Base-by-base conservation (phyloP, 495 filamentous ascomycete genomes). In the Aspergillus diversus region DNA sequence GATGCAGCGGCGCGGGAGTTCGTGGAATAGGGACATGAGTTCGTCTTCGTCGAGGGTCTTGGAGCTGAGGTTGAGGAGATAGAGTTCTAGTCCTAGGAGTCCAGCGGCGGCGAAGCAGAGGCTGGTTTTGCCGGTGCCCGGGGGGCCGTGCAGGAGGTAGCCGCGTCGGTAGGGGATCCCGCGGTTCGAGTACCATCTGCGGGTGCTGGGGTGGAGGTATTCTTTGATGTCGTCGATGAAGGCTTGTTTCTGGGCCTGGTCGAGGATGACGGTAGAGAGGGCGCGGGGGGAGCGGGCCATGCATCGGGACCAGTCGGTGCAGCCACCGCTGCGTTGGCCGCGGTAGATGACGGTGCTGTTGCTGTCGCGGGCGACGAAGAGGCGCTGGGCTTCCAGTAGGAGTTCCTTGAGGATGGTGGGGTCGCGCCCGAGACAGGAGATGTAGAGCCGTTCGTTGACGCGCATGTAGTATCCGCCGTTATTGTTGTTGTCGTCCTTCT, bases 141-240 rank as follows among this genome's bases (percentile, higher is more conserved):
- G 81, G 0, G 78, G 81, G 0, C 81, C 78, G 57, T 83, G 73
- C 0, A 84, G 69, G 7, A 84, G 69, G 50, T 82, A 82, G 0
- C 80, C 80, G 13, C 77, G 77, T 0, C 80, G 73, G 63, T 83
- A 82, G 0, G 79, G 79, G 39, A 84, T 83, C 3, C 81, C 92
- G 0, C 91, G 82, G 53, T 87, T 87, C 0, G 89, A 86, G 65
- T 95, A 95, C 92, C 92, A 97, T 15, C 80, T 76, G 7, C 87
- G 79, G 2, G 89, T 93, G 2, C 81, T 78, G 0, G 90, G 88
- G 60, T 92, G 87, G 7, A 97, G 77, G 67, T 94, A 97, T 67
- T 97, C 92, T 73, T 92, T 92, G 71, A 97, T 91, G 72, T 97
- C 94, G 15, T 80, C 74, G 34, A 96, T 73, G 17, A 97, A 82